Evolutionary conservation across 2,329 filamentous ascomycete species (phyloP), one percentile per base, ranked within the genome.

Genomic region (Macrophomina pseudophaseolina): DNA sequence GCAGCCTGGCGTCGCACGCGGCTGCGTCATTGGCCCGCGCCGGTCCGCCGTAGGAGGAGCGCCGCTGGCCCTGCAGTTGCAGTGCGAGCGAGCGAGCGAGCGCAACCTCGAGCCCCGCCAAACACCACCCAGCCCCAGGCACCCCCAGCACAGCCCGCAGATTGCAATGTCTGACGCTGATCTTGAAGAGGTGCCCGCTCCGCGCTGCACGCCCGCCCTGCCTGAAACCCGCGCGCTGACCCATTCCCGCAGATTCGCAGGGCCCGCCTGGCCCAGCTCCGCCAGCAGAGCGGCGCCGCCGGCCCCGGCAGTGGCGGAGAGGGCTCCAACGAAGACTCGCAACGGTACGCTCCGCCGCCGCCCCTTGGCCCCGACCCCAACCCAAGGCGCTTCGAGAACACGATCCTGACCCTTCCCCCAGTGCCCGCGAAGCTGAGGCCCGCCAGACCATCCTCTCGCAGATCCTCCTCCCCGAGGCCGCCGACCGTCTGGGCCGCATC

Each of bases 381-480:
- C 65, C 42, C 59, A 63, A 66, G 71, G 58, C 44, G 54, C 32
- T 30, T 42, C 42, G 30, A 30, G 68, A 68, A 48, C 58, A 33
- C 42, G 44, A 23, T 23, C 58, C 58, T 62, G 44, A 62, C 58
- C 58, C 9, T 69, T 69, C 67, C 68, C 33, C 59, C 71, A 79
- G 73, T 70, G 73, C 75, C 40, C 71, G 69, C 49, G 81, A 87
- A 82, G 85, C 87, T 70, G 91, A 94, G 78, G 90, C 90, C 46
- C 91, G 93, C 68, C 83, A 88, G 73, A 85, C 87, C 68, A 91
- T 97, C 72, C 89, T 99, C 69, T 87, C 87, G 72, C 95, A 98
- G 80, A 98, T 99, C 83, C 92, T 99, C 69, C 90, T 94, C 74
- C 95, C 95, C 71, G 93, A 94, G 75, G 95, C 95, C 18, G 91